These are phyloP conservation scores for Cladochytrium replicatum DNA, from an alignment of 192 early-diverging fungal species.

Conservation along the genomic window DNA sequence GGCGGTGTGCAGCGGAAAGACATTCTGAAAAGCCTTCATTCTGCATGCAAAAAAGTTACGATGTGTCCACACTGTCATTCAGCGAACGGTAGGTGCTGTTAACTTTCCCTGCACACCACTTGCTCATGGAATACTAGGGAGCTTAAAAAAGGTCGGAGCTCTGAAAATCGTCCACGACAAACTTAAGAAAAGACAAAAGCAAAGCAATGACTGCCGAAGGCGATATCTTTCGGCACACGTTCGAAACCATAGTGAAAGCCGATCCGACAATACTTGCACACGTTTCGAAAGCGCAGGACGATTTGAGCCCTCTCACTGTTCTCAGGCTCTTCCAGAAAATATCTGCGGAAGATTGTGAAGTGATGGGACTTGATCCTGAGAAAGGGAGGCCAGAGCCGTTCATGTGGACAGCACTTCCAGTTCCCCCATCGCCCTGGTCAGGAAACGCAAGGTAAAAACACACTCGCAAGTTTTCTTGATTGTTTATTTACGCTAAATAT, in stretches of 20 bases:
- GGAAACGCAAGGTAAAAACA: constrained; percentile 61
- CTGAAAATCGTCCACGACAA: constrained; percentile 95
- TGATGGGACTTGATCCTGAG: constrained; percentile 81
- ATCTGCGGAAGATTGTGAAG: constrained; percentile 70
- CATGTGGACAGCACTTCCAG: constrained; percentile 88
- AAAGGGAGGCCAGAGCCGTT: constrained; percentile 84
- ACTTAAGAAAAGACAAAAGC: constrained; percentile 67
- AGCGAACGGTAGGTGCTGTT: constrained; percentile 60
- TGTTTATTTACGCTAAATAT: too few relatives aligned
- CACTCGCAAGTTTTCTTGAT: neutral
- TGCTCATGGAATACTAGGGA: constrained; percentile 32
- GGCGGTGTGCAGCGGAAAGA: constrained; percentile 71
- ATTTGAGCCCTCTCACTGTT: constrained; percentile 85
- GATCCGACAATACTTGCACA: constrained; percentile 70
- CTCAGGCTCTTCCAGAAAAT: constrained; percentile 78
- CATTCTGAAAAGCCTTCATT: constrained; percentile 74
- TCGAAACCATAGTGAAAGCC: constrained; percentile 58
- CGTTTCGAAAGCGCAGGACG: constrained; percentile 79
- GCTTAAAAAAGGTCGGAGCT: constrained; percentile 91
- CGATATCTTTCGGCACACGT: constrained; percentile 65
- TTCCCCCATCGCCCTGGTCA: constrained; percentile 90
- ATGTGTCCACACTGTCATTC: constrained; percentile 75
- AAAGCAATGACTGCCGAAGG: constrained; percentile 71
- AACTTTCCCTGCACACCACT: neutral
- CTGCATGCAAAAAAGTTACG: constrained; percentile 75